Evolutionary conservation across 2,329 filamentous ascomycete species (phyloP).

Genomic region (Microdochium paspali): DNA sequence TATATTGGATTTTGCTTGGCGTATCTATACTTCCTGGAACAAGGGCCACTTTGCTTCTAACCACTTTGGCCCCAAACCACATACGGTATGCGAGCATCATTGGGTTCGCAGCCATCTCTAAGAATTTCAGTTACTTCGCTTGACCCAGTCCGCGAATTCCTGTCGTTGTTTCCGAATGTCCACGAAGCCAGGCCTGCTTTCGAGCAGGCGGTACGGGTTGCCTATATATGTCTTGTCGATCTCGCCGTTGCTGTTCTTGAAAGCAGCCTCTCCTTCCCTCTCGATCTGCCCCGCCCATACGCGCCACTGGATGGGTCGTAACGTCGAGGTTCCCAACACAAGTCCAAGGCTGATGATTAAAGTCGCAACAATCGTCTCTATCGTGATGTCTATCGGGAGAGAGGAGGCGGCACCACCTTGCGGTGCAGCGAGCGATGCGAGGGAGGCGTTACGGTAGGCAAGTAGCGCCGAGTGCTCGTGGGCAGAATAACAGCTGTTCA

Average conservation of each 20-base stretch:
- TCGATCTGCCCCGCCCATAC: slow-evolving; percentile 80
- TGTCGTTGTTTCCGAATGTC: slow-evolving; percentile 75
- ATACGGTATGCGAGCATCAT: too few species aligned
- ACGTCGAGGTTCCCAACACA: slow-evolving; percentile 63
- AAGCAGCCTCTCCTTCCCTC: slow-evolving; percentile 56
- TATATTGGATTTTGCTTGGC: too few species aligned
- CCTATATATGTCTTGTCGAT: slow-evolving; percentile 61
- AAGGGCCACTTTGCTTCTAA: too few species aligned
- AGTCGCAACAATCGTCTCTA: slow-evolving; percentile 77
- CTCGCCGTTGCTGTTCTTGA: slow-evolving; percentile 48
- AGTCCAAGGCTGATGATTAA: slow-evolving; percentile 76
- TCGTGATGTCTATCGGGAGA: slow-evolving; percentile 75
- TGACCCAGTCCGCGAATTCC: slow-evolving; percentile 71
- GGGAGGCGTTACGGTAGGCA: slow-evolving; percentile 40
- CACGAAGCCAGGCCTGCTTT: slow-evolving; percentile 75
- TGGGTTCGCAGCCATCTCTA: too few species aligned
- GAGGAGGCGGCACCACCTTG: slow-evolving; percentile 30
- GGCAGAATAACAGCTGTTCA: slow-evolving; percentile 80
- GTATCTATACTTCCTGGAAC: too few species aligned
- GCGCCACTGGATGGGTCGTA: slow-evolving; percentile 79
- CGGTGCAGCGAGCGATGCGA: slow-evolving; percentile 32
- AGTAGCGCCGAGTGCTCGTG: slow-evolving; percentile 80
- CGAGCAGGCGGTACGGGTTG: slow-evolving; percentile 72
- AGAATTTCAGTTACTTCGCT: slow-evolving; percentile 15
- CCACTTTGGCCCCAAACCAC: too few species aligned